Evolutionary conservation across 805 yeast genomes (phyloP).

Genomic region (Yamadazyma phyllophila): DNA sequence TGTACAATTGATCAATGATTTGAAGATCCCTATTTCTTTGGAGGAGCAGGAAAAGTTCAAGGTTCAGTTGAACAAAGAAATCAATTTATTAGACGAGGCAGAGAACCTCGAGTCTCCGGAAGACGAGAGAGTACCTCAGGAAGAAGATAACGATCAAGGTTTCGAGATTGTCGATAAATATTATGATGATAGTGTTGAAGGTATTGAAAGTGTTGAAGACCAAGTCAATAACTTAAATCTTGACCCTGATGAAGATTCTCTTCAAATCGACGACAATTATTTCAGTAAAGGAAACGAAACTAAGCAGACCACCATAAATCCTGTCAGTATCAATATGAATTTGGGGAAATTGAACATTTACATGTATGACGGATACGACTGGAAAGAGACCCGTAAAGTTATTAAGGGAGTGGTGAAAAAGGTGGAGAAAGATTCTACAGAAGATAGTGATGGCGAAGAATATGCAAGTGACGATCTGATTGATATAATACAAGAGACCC

Average conservation of each 20-base stretch:
- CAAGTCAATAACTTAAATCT: neutral
- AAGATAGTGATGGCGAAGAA: constrained; percentile 8
- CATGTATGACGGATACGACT: constrained; percentile 89
- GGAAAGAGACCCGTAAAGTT: constrained; percentile 72
- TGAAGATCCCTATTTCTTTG: constrained; percentile 65
- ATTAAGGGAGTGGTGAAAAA: constrained; percentile 64
- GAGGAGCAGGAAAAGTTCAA: constrained; percentile 60
- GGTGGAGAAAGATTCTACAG: constrained; percentile 40
- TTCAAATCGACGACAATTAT: constrained; percentile 9
- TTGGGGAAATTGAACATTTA: constrained; percentile 43
- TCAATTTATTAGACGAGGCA: constrained; percentile 43
- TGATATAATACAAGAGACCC: constrained; percentile 52
- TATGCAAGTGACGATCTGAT: constrained; percentile 12
- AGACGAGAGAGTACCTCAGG: neutral
- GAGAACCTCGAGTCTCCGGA: constrained; percentile 31
- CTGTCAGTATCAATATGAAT: constrained; percentile 26
- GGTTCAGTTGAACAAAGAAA: constrained; percentile 26
- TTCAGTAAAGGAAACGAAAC: constrained; percentile 3
- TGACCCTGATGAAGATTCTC: neutral
- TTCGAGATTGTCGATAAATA: constrained; percentile 22
- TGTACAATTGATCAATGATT: constrained; percentile 62
- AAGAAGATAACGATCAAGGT: neutral
- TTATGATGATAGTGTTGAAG: constrained; percentile 7
- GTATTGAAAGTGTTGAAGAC: neutral
- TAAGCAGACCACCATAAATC: constrained; percentile 9